Evolutionary conservation across 129 eudicot species (phyloP).

Genomic region (Flaveria bidentis): DNA sequence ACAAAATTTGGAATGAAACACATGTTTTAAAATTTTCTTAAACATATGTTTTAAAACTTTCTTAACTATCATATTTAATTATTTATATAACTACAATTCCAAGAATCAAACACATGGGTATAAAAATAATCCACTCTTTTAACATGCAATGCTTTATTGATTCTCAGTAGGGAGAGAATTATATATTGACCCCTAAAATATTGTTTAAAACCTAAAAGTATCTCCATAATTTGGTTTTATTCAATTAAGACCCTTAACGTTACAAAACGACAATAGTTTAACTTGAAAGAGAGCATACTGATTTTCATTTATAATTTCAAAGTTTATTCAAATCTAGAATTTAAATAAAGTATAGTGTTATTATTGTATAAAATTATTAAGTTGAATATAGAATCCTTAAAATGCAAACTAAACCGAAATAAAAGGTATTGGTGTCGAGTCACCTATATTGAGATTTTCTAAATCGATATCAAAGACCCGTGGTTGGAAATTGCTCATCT

Average conservation of each 20-base stretch:
- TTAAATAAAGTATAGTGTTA: neutral
- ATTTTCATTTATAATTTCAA: neutral
- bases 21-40: slow-evolving; percentile 10
- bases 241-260: neutral
- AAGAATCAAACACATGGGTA: slow-evolving; percentile 18
- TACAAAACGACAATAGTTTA: neutral
- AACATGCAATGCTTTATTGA: slow-evolving; percentile 17
- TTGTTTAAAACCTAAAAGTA: neutral
- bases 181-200: neutral
- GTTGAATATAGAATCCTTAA: neutral
- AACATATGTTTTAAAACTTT: slow-evolving; percentile 11
- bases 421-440: too few relatives aligned
- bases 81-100: neutral
- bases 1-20: slow-evolving; percentile 8
- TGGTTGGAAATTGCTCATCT: too few relatives aligned
- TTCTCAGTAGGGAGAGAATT: neutral
- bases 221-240: neutral
- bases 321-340: neutral
- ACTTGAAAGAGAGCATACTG: neutral
- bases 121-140: slow-evolving; percentile 10
- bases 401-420: too few relatives aligned
- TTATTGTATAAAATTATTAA: neutral
- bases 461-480: too few relatives aligned
- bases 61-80: slow-evolving; percentile 1
- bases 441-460: too few relatives aligned